A percentile compares a stretch with the other conserved stretches of the same genome.
Conservation (phyloP, 768 basidiomycete species). For the Pleurotus platypus region DNA sequence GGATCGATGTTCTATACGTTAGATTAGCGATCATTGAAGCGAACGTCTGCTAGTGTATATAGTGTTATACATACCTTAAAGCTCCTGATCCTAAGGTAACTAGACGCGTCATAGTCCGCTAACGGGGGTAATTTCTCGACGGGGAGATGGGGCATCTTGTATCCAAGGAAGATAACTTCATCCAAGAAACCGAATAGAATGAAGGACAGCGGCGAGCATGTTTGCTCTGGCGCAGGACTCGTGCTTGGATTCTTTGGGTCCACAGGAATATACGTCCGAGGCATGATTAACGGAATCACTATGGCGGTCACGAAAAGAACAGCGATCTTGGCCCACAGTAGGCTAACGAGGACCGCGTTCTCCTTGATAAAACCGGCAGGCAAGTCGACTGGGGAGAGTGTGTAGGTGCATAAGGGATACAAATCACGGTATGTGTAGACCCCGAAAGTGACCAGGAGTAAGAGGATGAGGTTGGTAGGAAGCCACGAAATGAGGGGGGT, state of each 20-base stretch:
- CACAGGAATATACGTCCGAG: conserved; percentile 54
- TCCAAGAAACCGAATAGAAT: conserved; percentile 54
- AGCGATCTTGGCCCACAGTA: conserved; percentile 50
- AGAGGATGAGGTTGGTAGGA: conserved; percentile 38
- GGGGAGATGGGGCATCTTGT: conserved; percentile 39
- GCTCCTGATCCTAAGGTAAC: conserved; percentile 11
- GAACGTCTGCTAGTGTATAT: no score
- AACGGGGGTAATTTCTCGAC: conserved; percentile 57
- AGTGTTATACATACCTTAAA: conserved; percentile 9
- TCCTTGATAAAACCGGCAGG: conserved; percentile 29
- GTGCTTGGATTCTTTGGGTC: conserved; percentile 40
- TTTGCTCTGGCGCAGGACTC: conserved; percentile 42
- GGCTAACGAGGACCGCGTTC: not conserved
- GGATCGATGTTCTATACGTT: conserved; percentile 13
- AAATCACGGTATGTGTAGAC: conserved; percentile 58
- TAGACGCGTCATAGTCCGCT: conserved; percentile 48
- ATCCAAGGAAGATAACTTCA: conserved; percentile 39
- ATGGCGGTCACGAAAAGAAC: conserved; percentile 41
- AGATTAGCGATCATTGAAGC: no score
- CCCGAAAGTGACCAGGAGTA: conserved; percentile 43
- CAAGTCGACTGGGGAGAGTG: conserved; percentile 44
- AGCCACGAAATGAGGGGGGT: not conserved
- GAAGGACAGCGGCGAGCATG: conserved; percentile 41
- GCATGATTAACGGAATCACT: conserved; percentile 50
- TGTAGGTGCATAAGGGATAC: conserved; percentile 56